These are phyloP conservation scores for Colletotrichum costaricense DNA, from an alignment of 2,329 filamentous ascomycete genomes.

Conservation along the genomic window DNA sequence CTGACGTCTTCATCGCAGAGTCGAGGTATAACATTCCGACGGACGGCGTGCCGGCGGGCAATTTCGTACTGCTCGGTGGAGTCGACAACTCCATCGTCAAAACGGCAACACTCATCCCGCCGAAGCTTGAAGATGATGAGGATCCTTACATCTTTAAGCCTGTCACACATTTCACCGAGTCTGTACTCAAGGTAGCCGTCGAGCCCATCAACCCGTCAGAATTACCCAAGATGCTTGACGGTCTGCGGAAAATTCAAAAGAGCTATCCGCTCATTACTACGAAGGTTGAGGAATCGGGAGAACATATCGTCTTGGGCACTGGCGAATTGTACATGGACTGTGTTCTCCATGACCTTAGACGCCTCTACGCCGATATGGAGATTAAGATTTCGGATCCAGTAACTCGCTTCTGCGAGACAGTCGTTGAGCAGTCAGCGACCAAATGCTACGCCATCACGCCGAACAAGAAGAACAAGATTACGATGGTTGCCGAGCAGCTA, in stretches of 20 bases:
- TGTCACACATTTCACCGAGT: conserved; percentile 94
- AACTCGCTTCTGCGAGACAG: conserved; percentile 96
- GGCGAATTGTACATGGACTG: conserved; percentile 99
- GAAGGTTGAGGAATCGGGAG: conserved; percentile 97
- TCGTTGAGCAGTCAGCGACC: conserved; percentile 95
- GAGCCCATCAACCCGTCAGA: conserved; percentile 99
- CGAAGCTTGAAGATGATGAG: conserved; percentile 84
- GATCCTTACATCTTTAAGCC: conserved; percentile 96
- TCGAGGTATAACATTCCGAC: conserved; percentile 93
- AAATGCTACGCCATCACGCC: conserved; percentile 98
- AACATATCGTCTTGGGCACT: conserved; percentile 94
- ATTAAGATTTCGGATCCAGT: conserved; percentile 99
- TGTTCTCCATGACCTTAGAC: conserved; percentile 91
- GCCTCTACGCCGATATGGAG: conserved; percentile 98
- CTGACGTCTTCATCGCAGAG: conserved; percentile 89
- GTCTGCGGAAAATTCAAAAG: conserved; percentile 96
- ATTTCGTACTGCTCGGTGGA: conserved; percentile 90
- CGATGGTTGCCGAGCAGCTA: conserved; percentile 96
- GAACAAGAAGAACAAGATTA: conserved; percentile 99
- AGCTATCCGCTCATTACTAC: conserved; percentile 96
- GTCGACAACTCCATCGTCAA: conserved; percentile 99
- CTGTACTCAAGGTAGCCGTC: conserved; percentile 96
- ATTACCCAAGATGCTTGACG: conserved; percentile 98
- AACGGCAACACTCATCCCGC: conserved; percentile 88
- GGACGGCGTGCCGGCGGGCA: conserved; percentile 92